A percentile compares a stretch with the other conserved stretches of the same genome.
Evolutionary conservation across 345 rosid species (phyloP).

Genomic region (Cardamine chenopodiifolia): DNA sequence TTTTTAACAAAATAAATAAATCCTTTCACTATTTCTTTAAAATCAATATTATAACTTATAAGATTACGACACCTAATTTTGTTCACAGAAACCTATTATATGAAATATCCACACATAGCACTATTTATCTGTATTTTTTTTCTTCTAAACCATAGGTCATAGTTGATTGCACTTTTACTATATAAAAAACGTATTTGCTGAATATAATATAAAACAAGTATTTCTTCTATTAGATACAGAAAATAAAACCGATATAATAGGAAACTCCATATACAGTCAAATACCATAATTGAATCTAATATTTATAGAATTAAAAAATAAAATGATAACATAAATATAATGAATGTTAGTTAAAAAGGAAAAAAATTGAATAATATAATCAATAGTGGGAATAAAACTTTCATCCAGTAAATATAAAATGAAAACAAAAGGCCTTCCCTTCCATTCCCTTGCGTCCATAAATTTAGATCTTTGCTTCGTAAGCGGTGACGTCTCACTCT

Average conservation of each 20-base stretch:
- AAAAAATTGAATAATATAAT: not conserved
- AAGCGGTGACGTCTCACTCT: constrained; percentile 42
- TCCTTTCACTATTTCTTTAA: not conserved
- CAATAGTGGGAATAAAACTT: not conserved
- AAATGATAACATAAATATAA: not conserved
- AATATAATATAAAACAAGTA: not conserved
- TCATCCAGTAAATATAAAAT: not conserved
- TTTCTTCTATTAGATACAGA: too few species aligned
- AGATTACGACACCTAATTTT: not conserved
- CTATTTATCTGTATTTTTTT: not conserved
- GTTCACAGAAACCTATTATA: not conserved
- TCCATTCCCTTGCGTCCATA: constrained; percentile 22
- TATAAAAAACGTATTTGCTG: not conserved
- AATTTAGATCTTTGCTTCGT: constrained; percentile 37
- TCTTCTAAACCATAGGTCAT: not conserved
- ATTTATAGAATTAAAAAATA: not conserved
- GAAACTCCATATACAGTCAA: not conserved
- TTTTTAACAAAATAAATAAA: not conserved
- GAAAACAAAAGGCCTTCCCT: not conserved
- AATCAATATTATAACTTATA: not conserved
- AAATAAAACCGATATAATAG: not conserved
- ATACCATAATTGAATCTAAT: not conserved
- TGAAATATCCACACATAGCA: not conserved
- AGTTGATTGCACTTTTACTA: not conserved
- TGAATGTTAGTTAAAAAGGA: too few species aligned